phyloP scores from a whole-genome alignment of 345 rosid species.

The Populus euphratica region DNA sequence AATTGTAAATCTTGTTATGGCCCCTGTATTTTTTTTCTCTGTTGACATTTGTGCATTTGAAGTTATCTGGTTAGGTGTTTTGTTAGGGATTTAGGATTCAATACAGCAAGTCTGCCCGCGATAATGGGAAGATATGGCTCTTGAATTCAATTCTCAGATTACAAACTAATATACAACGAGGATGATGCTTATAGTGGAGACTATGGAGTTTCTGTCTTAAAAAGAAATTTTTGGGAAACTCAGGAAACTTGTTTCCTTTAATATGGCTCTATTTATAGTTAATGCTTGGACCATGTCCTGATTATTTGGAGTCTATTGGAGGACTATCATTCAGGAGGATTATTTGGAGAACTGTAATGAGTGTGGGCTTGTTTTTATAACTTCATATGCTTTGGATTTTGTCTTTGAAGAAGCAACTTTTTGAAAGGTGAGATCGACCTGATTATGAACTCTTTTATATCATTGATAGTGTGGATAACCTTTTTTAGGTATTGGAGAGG shows the following conservation, averaged over 20 bases:
- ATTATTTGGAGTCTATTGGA: not conserved
- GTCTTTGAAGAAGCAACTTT: not conserved
- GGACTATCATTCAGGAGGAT: not conserved
- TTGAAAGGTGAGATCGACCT: not conserved
- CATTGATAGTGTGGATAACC: not conserved
- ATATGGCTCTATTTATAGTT: not conserved
- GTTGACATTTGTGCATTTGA: not conserved
- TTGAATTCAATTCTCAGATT: not conserved
- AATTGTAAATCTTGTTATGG: not conserved
- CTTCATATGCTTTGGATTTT: not conserved
- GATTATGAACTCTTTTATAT: not conserved
- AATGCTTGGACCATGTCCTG: not conserved
- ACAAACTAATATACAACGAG: not conserved
- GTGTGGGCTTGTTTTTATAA: not conserved
- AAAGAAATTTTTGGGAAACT: not conserved
- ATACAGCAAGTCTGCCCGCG: not conserved
- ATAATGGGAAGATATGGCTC: not conserved
- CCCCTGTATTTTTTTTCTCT: not conserved
- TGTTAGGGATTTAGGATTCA: not conserved
- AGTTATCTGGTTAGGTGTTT: not conserved
- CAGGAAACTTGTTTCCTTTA: not conserved
- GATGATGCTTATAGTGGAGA: not conserved
- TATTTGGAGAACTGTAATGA: not conserved
- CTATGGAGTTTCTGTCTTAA: not conserved
- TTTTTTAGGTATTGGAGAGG: not conserved